phyloP scores from a whole-genome alignment of 345 rosid species.

The Reutealis trisperma region DNA sequence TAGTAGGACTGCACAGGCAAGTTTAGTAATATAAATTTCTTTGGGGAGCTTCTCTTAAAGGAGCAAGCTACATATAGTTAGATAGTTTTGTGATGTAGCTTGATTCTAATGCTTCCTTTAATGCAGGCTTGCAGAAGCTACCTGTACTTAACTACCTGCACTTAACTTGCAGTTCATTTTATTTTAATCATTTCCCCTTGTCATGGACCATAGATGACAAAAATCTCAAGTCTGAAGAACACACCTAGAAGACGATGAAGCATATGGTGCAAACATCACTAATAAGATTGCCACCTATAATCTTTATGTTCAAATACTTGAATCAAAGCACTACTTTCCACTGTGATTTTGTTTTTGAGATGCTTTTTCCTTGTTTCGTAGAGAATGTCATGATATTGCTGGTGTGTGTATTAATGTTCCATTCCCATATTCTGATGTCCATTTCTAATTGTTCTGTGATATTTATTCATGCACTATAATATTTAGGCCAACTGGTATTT shows the following conservation, averaged over 20 bases:
- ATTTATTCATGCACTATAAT: conserved; percentile 7
- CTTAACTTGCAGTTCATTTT: not conserved
- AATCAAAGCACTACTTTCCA: not conserved
- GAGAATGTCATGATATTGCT: not conserved
- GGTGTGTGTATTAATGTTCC: not conserved
- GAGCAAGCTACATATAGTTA: not conserved
- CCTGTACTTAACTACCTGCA: too few relatives aligned
- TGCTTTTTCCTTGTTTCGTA: not conserved
- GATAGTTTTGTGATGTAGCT: not conserved
- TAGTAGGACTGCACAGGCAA: not conserved
- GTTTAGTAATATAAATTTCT: not conserved
- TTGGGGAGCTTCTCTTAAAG: not conserved
- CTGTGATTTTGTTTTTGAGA: not conserved
- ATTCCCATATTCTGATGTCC: not conserved
- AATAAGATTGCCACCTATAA: not conserved
- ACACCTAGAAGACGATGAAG: not conserved
- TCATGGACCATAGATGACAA: not conserved
- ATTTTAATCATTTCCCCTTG: not conserved
- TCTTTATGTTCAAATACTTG: not conserved
- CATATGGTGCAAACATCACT: not conserved
- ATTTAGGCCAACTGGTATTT: conserved; percentile 67
- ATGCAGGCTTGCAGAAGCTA: not conserved
- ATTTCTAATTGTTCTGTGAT: conserved; percentile 5
- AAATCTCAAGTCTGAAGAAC: not conserved
- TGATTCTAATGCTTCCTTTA: not conserved